These are phyloP conservation scores for Beta vulgaris DNA, from an alignment of 148 eudicot genomes.

Conservation along the genomic window DNA sequence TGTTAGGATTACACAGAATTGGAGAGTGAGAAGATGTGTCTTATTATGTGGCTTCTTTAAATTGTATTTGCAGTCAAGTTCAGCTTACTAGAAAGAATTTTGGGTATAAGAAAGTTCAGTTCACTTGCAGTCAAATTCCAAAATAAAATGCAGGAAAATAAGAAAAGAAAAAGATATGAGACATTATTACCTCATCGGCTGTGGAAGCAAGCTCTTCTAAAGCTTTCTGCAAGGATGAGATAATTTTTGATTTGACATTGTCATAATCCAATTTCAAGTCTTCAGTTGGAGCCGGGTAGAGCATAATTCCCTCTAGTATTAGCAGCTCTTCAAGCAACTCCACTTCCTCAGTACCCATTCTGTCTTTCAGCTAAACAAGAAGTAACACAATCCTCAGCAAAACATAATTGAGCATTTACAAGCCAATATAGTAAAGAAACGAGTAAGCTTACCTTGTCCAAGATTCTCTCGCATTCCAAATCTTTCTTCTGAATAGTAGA, in stretches of 20 bases:
- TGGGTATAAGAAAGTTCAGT: not conserved
- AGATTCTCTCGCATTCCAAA: constrained; percentile 48
- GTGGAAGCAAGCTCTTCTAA: constrained; percentile 56
- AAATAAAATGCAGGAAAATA: too few relatives aligned
- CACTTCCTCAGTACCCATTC: constrained; percentile 55
- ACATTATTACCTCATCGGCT: constrained; percentile 60
- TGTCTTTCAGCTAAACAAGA: constrained; percentile 51
- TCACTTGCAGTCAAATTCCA: too few relatives aligned
- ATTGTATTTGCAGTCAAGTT: not conserved
- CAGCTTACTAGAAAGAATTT: not conserved
- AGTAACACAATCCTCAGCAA: constrained; percentile 15
- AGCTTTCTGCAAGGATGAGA: constrained; percentile 58
- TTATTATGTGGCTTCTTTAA: not conserved
- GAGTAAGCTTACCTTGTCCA: constrained; percentile 52
- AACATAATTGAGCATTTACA: not conserved
- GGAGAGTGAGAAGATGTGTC: not conserved
- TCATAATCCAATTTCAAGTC: constrained; percentile 53
- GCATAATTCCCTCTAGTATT: constrained; percentile 58
- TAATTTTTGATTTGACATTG: constrained; percentile 46
- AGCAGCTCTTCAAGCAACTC: constrained; percentile 68
- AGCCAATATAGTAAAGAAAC: not conserved
- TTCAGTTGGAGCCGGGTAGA: constrained; percentile 47
- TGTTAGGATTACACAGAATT: not conserved
- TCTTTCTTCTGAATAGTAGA: constrained; percentile 31
- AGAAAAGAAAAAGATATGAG: too few relatives aligned